Evolutionary conservation across 108 stramenopile genomes (phyloP).

Genomic region (Mayamaea pseudoterrestris): DNA sequence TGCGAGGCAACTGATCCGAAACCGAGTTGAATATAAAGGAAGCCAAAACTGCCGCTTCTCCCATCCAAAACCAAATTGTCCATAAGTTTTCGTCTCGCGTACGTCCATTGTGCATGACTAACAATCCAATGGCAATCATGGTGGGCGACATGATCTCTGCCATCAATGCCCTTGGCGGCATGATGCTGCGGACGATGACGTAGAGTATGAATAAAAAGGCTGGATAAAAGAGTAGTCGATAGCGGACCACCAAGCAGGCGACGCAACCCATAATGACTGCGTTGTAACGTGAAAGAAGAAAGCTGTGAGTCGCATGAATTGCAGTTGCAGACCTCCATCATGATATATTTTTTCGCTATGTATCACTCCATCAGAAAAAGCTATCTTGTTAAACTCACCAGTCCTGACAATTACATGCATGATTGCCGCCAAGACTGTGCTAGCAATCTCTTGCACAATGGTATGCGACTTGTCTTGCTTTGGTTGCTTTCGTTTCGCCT

Average conservation of each 20-base stretch:
- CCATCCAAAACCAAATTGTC: constrained; percentile 30
- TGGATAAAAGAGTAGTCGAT: constrained; percentile 34
- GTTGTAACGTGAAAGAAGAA: background rate
- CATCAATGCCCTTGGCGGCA: background rate
- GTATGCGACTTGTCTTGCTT: constrained; percentile 22
- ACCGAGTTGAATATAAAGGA: constrained; percentile 66
- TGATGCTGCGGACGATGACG: constrained; percentile 19
- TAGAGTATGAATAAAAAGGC: constrained; percentile 41
- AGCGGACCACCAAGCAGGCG: constrained; percentile 41
- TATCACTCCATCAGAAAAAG: background rate
- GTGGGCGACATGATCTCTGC: constrained; percentile 42
- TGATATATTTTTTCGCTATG: too few species aligned
- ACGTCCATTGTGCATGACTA: constrained; percentile 50
- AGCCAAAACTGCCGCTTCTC: constrained; percentile 64
- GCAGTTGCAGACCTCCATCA: background rate
- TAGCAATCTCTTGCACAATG: constrained; percentile 65
- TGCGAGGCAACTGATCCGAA: constrained; percentile 4
- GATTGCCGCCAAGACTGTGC: constrained; percentile 43
- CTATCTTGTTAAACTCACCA: constrained; percentile 17
- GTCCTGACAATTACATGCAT: constrained; percentile 67
- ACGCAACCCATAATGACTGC: constrained; percentile 49
- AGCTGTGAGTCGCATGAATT: background rate
- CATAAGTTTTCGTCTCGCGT: constrained; percentile 1
- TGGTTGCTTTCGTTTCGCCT: constrained; percentile 6
- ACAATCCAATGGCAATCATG: constrained; percentile 49